A percentile compares a stretch with the other conserved stretches of the same genome.
Conservation (phyloP, 148 eudicot genomes). For the Mesembryanthemum crystallinum region DNA sequence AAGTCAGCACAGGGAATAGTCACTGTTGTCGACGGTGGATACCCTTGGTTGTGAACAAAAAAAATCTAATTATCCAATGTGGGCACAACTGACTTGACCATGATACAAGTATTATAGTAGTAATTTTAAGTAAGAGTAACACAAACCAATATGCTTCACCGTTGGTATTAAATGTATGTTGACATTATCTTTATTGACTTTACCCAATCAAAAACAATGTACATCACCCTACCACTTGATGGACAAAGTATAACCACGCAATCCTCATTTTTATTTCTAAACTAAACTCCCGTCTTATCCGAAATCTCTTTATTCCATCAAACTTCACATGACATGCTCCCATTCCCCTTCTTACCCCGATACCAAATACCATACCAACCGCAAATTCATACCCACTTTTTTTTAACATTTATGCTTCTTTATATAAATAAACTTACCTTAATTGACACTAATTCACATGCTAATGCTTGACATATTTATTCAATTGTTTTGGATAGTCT, state of each 20-base stretch:
- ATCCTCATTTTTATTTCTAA: neutral
- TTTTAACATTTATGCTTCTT: too few relatives aligned
- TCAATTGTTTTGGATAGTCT: too few relatives aligned
- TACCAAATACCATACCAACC: neutral
- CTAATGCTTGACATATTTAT: neutral
- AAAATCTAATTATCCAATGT: neutral
- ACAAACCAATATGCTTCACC: neutral
- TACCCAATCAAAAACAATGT: neutral
- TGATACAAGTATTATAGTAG: neutral
- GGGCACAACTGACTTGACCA: conserved; percentile 2
- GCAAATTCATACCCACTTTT: too few relatives aligned
- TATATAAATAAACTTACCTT: too few relatives aligned
- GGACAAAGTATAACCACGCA: neutral
- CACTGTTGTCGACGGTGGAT: too few relatives aligned
- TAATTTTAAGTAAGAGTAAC: too few relatives aligned
- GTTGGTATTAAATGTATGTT: neutral
- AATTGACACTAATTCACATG: neutral
- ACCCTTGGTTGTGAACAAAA: too few relatives aligned
- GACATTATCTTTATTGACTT: conserved; percentile 2
- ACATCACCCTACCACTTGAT: neutral
- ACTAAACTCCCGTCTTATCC: neutral
- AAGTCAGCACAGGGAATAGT: too few relatives aligned
- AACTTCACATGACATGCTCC: neutral
- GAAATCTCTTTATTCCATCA: neutral
- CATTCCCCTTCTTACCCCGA: neutral